Base-by-base conservation (phyloP, 805 yeast genomes). In the Yamadazyma akitaensis region DNA sequence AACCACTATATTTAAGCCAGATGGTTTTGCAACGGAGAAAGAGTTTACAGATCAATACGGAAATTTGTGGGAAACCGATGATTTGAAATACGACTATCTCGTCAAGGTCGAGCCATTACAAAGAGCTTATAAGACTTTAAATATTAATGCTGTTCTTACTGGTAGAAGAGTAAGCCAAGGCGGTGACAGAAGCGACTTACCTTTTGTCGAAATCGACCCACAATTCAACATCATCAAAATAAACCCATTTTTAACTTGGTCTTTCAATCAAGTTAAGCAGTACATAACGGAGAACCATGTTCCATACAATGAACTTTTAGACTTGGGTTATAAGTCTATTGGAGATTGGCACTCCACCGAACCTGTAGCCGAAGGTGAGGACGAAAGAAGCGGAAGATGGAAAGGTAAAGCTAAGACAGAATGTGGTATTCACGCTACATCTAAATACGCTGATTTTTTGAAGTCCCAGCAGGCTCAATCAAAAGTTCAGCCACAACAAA, bases 341-440 rank as follows among this genome's bases (percentile, higher is more conserved):
- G 98, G 98, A 1, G 98, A 92, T 64, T 92, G 91, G 79, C 98
- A 92, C 64, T 88, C 96, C 1, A 92, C 98, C 0, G 81, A 68
- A 26, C 97, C 98, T 2, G 96, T 88, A 10, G 76, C 70, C 7
- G 96, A 86, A 38, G 96, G 95, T 9, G 97, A 89, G 61, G 97
- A 92, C 60, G 98, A 92, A 64, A 79, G 98, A 53, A 81, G 94
- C n/a, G 98, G 98, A 0, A 79, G 98, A 59, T 92, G 98, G 98
- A 85, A 86, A 72, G 97, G 97, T 2, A 79, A 85, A 62, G 76
- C 81, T 10, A 92, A 92, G 71, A 89, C 96, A 0, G 98, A 92
- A 63, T 92, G 98, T 68, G 98, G 98, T 2, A 90, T 92, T 44
- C 98, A 92, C 60, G 86, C 84, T 56, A 80, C 91, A 1, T 77